phyloP scores from a whole-genome alignment of 495 filamentous ascomycete genomes.

The Penicillium nucicola region DNA sequence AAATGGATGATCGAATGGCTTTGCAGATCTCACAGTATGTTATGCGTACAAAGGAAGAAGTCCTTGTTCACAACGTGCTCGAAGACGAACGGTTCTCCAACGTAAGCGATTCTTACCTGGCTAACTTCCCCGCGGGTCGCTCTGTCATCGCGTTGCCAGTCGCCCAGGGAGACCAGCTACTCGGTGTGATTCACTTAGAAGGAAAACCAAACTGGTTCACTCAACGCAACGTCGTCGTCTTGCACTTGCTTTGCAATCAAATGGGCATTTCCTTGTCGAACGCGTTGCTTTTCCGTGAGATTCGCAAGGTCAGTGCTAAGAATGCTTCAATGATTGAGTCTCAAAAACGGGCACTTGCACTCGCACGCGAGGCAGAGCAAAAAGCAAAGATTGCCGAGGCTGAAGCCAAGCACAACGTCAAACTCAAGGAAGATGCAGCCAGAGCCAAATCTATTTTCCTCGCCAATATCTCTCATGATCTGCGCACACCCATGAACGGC shows the following conservation, averaged over 20 bases:
- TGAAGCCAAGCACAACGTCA: constrained; percentile 81
- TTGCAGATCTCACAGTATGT: constrained; percentile 79
- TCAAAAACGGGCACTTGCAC: constrained; percentile 76
- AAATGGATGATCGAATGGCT: constrained; percentile 63
- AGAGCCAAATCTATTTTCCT: constrained; percentile 91
- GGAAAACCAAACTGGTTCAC: constrained; percentile 83
- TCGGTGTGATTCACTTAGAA: constrained; percentile 84
- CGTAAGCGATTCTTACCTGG: constrained; percentile 66
- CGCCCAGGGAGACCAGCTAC: constrained; percentile 69
- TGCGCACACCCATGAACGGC: constrained; percentile 82
- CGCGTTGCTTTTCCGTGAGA: constrained; percentile 75
- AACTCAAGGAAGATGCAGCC: constrained; percentile 86
- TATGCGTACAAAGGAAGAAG: constrained; percentile 76
- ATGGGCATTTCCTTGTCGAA: constrained; percentile 87
- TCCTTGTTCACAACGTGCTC: constrained; percentile 79
- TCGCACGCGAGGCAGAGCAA: constrained; percentile 75
- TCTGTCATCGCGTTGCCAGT: constrained; percentile 86
- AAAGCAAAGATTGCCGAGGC: constrained; percentile 82
- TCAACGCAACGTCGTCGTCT: constrained; percentile 79
- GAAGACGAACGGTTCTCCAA: constrained; percentile 86
- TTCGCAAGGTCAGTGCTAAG: constrained; percentile 74
- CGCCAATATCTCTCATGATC: constrained; percentile 85
- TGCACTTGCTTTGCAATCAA: constrained; percentile 84
- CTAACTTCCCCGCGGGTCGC: constrained; percentile 64
- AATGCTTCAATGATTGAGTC: constrained; percentile 86